These are phyloP conservation scores for Brachypodium distachyon DNA, from an alignment of 202 grass and related monocot genomes.

Conservation along the genomic window DNA sequence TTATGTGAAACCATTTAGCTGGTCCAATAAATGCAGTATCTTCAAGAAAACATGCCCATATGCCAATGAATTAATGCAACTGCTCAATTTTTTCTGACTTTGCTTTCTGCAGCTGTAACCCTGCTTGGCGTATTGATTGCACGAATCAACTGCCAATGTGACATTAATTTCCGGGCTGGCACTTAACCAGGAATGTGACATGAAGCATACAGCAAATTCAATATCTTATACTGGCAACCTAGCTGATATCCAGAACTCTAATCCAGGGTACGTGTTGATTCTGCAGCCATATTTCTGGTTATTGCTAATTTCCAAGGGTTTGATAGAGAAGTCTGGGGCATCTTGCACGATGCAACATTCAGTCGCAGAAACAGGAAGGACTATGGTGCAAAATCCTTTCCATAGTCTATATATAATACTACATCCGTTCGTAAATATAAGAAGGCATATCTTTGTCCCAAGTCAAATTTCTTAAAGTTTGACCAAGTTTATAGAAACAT, in stretches of 20 bases:
- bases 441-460: not conserved
- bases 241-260: not conserved
- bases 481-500: no score
- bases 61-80: not conserved
- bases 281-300: not conserved
- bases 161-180: not conserved
- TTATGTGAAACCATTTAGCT: not conserved
- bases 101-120: not conserved
- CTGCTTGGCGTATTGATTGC: not conserved
- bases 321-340: not conserved
- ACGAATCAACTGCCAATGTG: not conserved
- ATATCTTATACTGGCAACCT: not conserved
- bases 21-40: conserved; percentile 19
- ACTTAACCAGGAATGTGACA: conserved; percentile 1
- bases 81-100: not conserved
- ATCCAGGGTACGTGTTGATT: not conserved
- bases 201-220: not conserved
- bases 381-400: not conserved
- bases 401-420: not conserved
- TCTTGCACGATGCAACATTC: not conserved
- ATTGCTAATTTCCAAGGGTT: not conserved
- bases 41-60: not conserved
- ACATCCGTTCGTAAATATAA: not conserved
- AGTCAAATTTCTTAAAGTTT: no score
- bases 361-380: not conserved